phyloP scores from a whole-genome alignment of 1,139 yeast species.

The Suhomyces bolitotheri region DNA sequence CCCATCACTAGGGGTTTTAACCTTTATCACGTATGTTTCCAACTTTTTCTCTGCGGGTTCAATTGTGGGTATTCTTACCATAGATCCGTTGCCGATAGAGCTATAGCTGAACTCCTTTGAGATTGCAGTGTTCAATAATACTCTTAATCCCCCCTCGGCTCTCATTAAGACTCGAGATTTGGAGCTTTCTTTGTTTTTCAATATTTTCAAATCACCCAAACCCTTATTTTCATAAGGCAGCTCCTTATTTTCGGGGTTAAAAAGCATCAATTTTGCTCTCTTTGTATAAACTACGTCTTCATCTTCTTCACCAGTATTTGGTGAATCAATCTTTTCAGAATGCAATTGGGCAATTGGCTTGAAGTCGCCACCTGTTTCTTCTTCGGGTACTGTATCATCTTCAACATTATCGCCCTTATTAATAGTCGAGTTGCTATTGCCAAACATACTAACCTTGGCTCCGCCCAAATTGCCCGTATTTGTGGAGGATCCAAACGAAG shows the following conservation, averaged over 20 bases:
- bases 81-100: conserved; percentile 56
- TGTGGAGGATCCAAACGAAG: neutral
- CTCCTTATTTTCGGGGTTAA: conserved; percentile 50
- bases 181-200: conserved; percentile 55
- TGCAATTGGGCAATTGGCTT: conserved; percentile 48
- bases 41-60: conserved; percentile 37
- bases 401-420: conserved; percentile 13
- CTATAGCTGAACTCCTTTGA: conserved; percentile 55
- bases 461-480: neutral
- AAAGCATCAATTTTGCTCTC: conserved; percentile 70
- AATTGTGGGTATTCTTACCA: conserved; percentile 61
- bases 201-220: conserved; percentile 76
- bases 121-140: conserved; percentile 67
- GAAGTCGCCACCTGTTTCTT: conserved; percentile 46
- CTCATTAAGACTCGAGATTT: conserved; percentile 76
- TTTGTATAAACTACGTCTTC: conserved; percentile 67
- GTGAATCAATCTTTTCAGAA: conserved; percentile 43
- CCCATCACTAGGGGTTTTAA: conserved; percentile 71
- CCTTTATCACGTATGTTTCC: conserved; percentile 67
- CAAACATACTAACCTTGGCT: neutral
- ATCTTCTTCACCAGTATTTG: conserved; percentile 79
- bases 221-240: conserved; percentile 64
- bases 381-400: conserved; percentile 38
- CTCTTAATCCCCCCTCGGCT: conserved; percentile 85
- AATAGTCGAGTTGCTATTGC: neutral